phyloP scores from a whole-genome alignment of 2,329 filamentous ascomycete genomes.

The Epichloe scottii region DNA sequence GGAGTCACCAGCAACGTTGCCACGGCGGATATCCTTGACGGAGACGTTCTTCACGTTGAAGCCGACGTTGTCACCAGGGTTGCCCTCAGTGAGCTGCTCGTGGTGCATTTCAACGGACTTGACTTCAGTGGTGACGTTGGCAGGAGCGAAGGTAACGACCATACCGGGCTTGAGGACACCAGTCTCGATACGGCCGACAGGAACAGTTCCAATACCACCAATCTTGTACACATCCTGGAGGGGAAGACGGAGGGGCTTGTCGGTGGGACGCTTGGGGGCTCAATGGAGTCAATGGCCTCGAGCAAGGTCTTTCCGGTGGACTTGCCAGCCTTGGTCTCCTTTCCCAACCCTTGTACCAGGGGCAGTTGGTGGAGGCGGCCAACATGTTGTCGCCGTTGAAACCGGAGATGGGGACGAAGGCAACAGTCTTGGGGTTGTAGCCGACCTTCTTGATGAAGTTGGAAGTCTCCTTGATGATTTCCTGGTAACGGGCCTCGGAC shows the following conservation, averaged over 20 bases:
- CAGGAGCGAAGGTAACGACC: slow-evolving; percentile 96
- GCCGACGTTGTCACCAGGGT: slow-evolving; percentile 99
- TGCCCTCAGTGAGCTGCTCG: slow-evolving; percentile 92
- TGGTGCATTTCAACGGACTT: slow-evolving; percentile 99
- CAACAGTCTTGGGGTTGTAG: slow-evolving; percentile 98
- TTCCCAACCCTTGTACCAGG: slow-evolving; percentile 99
- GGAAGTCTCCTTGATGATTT: slow-evolving; percentile 99
- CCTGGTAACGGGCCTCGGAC: slow-evolving; percentile 89
- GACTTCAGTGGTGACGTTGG: slow-evolving; percentile 99
- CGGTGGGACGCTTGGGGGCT: slow-evolving; percentile 80
- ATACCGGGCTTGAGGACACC: slow-evolving; percentile 84
- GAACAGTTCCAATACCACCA: slow-evolving; percentile 98
- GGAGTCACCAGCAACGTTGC: slow-evolving; percentile 99
- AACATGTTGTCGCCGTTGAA: slow-evolving; percentile 99
- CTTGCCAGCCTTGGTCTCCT: slow-evolving; percentile 85
- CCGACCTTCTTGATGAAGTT: slow-evolving; percentile 99
- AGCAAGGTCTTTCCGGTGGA: slow-evolving; percentile 90
- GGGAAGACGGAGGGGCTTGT: slow-evolving; percentile 99
- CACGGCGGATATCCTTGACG: slow-evolving; percentile 99
- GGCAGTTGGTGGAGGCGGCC: slow-evolving; percentile 74
- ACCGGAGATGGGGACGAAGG: slow-evolving; percentile 99
- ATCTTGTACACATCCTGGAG: slow-evolving; percentile 99
- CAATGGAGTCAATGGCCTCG: slow-evolving; percentile 95
- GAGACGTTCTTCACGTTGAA: slow-evolving; percentile 99
- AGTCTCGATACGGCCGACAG: slow-evolving; percentile 99